Conservation (phyloP, 805 yeast genomes). For the Naumovozyma castellii region DNA sequence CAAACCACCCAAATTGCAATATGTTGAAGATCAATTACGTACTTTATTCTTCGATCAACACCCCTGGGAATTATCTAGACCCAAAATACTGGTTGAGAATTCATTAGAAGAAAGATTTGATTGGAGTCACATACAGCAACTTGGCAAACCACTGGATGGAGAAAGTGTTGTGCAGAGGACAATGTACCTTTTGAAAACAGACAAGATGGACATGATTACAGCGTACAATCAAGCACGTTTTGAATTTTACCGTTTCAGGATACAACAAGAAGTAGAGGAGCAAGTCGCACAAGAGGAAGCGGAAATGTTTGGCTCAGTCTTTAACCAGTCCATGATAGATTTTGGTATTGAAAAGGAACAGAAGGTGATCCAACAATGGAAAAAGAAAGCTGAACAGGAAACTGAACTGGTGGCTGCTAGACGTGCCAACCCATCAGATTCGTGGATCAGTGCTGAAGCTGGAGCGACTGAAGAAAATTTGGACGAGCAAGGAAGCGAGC, state of each 20-base stretch:
- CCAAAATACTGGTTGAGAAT: slow-evolving; percentile 73
- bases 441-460: slow-evolving; percentile 14
- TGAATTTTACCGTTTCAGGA: slow-evolving; percentile 81
- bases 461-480: slow-evolving; percentile 2
- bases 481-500: not conserved
- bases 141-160: slow-evolving; percentile 71
- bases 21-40: slow-evolving; percentile 67
- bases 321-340: slow-evolving; percentile 50
- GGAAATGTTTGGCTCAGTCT: slow-evolving; percentile 74
- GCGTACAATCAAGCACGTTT: slow-evolving; percentile 82
- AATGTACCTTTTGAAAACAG: slow-evolving; percentile 39
- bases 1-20: slow-evolving; percentile 26
- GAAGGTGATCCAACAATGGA: slow-evolving; percentile 63
- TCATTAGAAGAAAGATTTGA: slow-evolving; percentile 51
- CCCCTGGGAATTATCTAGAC: slow-evolving; percentile 96
- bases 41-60: slow-evolving; percentile 79
- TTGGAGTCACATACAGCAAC: slow-evolving; percentile 74
- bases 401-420: slow-evolving; percentile 49
- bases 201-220: slow-evolving; percentile 33
- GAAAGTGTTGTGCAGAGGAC: slow-evolving; percentile 79
- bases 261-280: slow-evolving; percentile 69
- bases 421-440: slow-evolving; percentile 25
- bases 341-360: slow-evolving; percentile 67
- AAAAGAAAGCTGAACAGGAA: slow-evolving; percentile 52
- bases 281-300: slow-evolving; percentile 75